phyloP scores from a whole-genome alignment of 495 filamentous ascomycete genomes.

The Penicillium antarcticum region DNA sequence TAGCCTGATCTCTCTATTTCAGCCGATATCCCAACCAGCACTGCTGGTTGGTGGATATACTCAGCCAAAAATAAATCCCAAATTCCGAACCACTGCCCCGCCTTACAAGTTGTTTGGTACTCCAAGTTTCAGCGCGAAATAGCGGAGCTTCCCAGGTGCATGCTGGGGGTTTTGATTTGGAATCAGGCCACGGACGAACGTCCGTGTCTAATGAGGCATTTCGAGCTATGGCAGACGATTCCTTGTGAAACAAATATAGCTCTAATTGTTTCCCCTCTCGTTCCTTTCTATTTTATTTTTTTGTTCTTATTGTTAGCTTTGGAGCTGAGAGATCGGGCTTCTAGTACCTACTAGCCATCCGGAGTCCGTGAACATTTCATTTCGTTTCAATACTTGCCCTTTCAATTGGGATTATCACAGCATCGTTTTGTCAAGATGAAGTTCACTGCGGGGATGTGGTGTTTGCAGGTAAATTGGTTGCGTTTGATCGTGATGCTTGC shows the following conservation, averaged over 20 bases:
- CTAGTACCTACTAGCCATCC: too few relatives aligned
- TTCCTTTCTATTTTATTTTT: conserved; percentile 1
- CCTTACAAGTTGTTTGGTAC: background rate
- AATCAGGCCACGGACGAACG: conserved; percentile 15
- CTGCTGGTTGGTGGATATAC: conserved; percentile 14
- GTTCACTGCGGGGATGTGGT: conserved; percentile 47
- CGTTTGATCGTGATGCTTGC: background rate
- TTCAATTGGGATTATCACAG: background rate
- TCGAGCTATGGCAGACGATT: background rate
- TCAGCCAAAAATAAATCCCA: background rate
- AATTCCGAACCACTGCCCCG: conserved; percentile 3
- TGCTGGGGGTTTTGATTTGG: background rate
- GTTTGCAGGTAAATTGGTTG: conserved; percentile 26
- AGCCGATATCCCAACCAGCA: conserved; percentile 3
- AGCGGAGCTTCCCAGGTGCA: conserved; percentile 4
- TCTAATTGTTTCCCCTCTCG: background rate
- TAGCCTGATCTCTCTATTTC: conserved; percentile 14
- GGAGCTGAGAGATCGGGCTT: background rate
- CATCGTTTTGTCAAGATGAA: conserved; percentile 29
- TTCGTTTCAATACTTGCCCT: background rate
- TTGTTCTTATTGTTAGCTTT: background rate
- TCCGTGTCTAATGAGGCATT: conserved; percentile 25
- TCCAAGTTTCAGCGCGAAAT: background rate
- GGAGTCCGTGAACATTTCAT: background rate
- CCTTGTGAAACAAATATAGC: background rate